Base-by-base conservation (phyloP, 2,329 filamentous ascomycete species). In the Diaporthe sp. region DNA sequence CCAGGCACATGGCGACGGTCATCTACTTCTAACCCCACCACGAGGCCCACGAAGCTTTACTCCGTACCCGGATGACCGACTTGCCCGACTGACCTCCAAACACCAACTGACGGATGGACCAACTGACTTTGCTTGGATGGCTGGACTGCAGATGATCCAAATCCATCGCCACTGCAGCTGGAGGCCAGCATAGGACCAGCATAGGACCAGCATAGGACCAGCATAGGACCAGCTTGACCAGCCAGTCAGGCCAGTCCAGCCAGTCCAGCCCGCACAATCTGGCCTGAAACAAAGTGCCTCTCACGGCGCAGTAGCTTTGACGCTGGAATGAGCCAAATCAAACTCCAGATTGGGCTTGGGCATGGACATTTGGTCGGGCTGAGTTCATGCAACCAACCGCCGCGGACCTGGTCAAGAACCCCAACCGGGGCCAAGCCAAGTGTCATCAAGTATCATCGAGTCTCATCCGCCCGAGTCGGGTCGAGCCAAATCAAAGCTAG, bases 251-350 rank as follows among this genome's bases (percentile, higher is more conserved):
- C 27, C 50, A 30, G 19, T 19, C 51, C 53, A 35, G 17, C 58
- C 25, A 32, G 39, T 63, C 25, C 25, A 42, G 58, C 44, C 44
- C 63, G 27, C 25, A 32, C 63, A 68, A 68, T 68, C 30, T 37
- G 63, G 63, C 44, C 63, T 68, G 63, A 68, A 68, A 53, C 44
- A 53, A 68, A 68, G 39, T 37, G 63, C 47, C 63, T 68, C 47
- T 6, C 63, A 39, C 63, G 47, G 63, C 47, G 63, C 63, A 53
- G 47, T 35, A 53, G 63, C 63, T 53, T 53, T 35, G 63, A 53
- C 47, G 63, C 63, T 68, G 63, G 63, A 68, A 68, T 68, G 63
- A 53, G 63, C 63, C 63, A 68, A 68, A 68, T 68, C 47, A 68
- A 68, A 68, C 44, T 51, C 63, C 63, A 53, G 63, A 53, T 68